Conservation (phyloP, 108 stramenopile species). For the Skeletonema tropicum region DNA sequence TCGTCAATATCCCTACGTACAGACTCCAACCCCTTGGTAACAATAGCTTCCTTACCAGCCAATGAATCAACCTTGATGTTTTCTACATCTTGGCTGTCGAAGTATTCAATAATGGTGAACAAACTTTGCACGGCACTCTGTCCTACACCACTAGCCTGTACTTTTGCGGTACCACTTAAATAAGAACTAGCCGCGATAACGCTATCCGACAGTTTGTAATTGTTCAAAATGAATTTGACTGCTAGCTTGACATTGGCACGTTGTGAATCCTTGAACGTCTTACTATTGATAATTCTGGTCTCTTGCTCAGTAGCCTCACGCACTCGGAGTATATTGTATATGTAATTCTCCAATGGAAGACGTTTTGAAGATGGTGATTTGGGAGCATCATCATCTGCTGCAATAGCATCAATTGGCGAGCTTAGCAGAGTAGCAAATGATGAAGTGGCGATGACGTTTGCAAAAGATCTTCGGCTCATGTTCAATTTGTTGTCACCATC, state of each 20-base stretch:
- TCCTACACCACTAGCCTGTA: conserved; percentile 65
- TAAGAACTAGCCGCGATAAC: conserved; percentile 73
- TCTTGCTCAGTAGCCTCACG: conserved; percentile 87
- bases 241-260: conserved; percentile 91
- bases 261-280: conserved; percentile 90
- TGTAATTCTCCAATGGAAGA: conserved; percentile 27
- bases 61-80: conserved; percentile 76
- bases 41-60: conserved; percentile 77
- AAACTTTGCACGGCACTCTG: conserved; percentile 76
- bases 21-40: conserved; percentile 69
- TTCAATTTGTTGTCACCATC: neutral
- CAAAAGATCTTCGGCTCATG: conserved; percentile 25
- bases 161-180: conserved; percentile 52
- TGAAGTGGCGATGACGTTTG: conserved; percentile 1
- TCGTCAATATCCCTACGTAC: conserved; percentile 71
- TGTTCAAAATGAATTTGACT: conserved; percentile 84
- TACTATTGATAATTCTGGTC: conserved; percentile 74
- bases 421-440: conserved; percentile 6
- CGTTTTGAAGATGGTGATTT: conserved; percentile 24
- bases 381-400: conserved; percentile 20
- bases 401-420: conserved; percentile 12
- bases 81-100: conserved; percentile 81
- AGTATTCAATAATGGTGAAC: conserved; percentile 87
- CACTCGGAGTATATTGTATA: conserved; percentile 79
- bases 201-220: conserved; percentile 77